Percentiles rank a stretch among this genome's conserved stretches.
These are phyloP conservation scores for Miamiensis avidus DNA, from an alignment of 169 alveolate genomes.

Conservation along the genomic window DNA sequence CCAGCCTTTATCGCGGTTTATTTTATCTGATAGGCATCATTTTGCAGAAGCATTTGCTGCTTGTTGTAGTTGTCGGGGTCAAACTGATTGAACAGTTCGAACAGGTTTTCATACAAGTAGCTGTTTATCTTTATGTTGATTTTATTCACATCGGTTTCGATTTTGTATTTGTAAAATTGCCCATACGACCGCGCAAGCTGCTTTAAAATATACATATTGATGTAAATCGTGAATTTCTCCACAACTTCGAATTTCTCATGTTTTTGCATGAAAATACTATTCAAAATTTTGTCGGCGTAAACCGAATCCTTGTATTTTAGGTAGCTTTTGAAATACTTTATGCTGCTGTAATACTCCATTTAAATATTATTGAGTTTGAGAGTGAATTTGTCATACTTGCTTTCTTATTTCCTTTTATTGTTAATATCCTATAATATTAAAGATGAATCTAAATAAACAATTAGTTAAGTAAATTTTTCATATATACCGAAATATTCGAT, in stretches of 20 bases:
- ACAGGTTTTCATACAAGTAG: too few relatives aligned
- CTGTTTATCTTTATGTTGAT: neutral
- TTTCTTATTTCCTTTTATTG: neutral
- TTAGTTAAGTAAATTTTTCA: too few relatives aligned
- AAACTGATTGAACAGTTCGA: neutral
- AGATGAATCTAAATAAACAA: too few relatives aligned
- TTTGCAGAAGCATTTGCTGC: neutral
- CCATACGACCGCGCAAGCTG: neutral
- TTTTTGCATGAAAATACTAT: too few relatives aligned
- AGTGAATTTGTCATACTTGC: neutral
- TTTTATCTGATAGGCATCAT: too few relatives aligned
- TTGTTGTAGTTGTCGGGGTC: neutral
- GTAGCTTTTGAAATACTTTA: too few relatives aligned
- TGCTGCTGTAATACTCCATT: neutral
- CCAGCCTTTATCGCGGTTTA: too few relatives aligned
- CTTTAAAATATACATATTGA: too few relatives aligned
- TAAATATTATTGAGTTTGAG: too few relatives aligned
- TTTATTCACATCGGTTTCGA: neutral
- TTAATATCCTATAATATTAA: too few relatives aligned
- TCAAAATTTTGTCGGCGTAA: neutral
- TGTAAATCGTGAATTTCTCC: neutral
- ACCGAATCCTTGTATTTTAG: neutral
- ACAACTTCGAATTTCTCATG: neutral
- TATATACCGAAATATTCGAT: neutral
- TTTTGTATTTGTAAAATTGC: neutral